These are phyloP conservation scores for Exophiala sideris DNA, from an alignment of 2,329 filamentous ascomycete species.

Conservation along the genomic window DNA sequence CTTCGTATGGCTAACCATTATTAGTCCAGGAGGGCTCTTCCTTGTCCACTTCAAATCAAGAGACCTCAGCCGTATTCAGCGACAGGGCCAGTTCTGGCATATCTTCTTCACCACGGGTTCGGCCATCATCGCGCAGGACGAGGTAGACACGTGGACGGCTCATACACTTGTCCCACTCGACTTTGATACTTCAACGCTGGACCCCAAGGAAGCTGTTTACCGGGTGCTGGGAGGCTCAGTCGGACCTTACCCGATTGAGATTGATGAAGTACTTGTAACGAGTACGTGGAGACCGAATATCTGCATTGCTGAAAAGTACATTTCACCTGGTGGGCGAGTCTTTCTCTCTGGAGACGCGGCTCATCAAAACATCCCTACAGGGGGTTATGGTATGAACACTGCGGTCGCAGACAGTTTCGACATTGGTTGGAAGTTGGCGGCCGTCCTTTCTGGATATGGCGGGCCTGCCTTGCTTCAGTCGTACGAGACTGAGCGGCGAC, in stretches of 20 bases:
- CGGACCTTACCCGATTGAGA: conserved; percentile 27
- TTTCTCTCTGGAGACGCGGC: conserved; percentile 37
- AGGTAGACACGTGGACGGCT: conserved; percentile 35
- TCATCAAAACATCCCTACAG: conserved; percentile 35
- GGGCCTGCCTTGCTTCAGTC: conserved; percentile 27
- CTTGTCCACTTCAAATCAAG: conserved; percentile 35
- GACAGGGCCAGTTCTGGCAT: conserved; percentile 35
- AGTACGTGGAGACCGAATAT: conserved; percentile 33
- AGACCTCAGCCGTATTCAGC: conserved; percentile 28
- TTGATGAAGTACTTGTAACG: conserved; percentile 36
- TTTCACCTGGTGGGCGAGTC: conserved; percentile 19
- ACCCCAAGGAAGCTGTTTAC: conserved; percentile 28
- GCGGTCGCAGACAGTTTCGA: conserved; percentile 37
- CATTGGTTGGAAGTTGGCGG: conserved; percentile 37
- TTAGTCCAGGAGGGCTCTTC: conserved; percentile 25
- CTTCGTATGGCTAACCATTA: background rate
- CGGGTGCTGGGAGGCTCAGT: conserved; percentile 26
- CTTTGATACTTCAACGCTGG: conserved; percentile 19
- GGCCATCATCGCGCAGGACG: conserved; percentile 34
- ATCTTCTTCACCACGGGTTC: conserved; percentile 30
- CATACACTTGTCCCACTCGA: conserved; percentile 28
- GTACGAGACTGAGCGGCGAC: conserved; percentile 33
- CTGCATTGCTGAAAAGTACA: conserved; percentile 30
- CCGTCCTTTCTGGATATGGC: conserved; percentile 30
- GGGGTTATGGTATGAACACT: conserved; percentile 41